Evolutionary conservation across 2,329 filamentous ascomycete genomes (phyloP), one percentile per base, ranked within the genome.

Genomic region (Arthrobotrys entomopaga): DNA sequence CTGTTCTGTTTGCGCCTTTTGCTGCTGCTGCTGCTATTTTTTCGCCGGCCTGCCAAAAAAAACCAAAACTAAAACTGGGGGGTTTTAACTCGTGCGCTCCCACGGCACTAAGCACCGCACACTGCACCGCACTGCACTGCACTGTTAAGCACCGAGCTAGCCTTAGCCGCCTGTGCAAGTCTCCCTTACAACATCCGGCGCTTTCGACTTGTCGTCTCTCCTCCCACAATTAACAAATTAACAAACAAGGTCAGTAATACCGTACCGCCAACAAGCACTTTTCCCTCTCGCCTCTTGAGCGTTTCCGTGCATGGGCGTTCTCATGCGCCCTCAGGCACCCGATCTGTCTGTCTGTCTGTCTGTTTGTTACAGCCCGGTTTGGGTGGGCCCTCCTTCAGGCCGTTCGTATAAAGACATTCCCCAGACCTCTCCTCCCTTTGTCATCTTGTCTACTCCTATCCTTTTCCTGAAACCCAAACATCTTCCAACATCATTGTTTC

Each of bases 101-200:
- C 70, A 74, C 57, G 6, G 29, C 29, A 2, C 29, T 34, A 34
- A 34, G 29, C 29, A 34, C 29, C 10, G 29, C 29, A 34, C 29
- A 34, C 29, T 34, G 29, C 29, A 34, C 29, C 10, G 29, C n/a
- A n/a, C n/a, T n/a, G n/a, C n/a, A 34, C 29, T 34, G 29, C 29
- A 34, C 29, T 34, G 29, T 34, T 66, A 67, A 67, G 70, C 70
- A 74, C 70, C 63, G 22, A 74, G 70, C 70, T 67, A 74, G 57
- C 63, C 63, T 67, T 74, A 74, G 70, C 40, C 70, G 70, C 70
- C 63, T 74, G 70, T 67, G 57, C 70, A 74, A 74, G 50, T 67
- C 56, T 49, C 59, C 69, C 69, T 40, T 66, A 48, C 69, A 73
- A 73, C 69, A 61, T 50, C 49, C 61, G 69, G 69, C 69, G 69